These are phyloP conservation scores for Wickerhamomyces mucosus DNA, from an alignment of 805 yeast species.

Conservation along the genomic window DNA sequence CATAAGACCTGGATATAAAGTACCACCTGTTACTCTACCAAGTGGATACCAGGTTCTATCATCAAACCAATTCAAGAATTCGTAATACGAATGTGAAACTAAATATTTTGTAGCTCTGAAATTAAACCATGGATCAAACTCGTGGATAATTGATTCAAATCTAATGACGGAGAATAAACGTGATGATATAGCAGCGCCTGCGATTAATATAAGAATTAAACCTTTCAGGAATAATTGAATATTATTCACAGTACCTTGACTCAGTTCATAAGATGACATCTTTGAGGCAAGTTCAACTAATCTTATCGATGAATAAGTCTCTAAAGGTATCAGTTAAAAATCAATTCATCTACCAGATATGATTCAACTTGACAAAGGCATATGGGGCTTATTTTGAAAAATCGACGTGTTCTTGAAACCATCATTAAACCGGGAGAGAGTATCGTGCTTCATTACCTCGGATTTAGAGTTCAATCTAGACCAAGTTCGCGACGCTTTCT, in stretches of 20 bases:
- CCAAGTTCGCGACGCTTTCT: too few species aligned
- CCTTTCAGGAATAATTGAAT: constrained; percentile 35
- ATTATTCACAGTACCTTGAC: constrained; percentile 14
- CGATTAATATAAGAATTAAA: constrained; percentile 62
- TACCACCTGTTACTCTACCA: constrained; percentile 99
- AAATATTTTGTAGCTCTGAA: constrained; percentile 92
- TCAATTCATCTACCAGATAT: neutral
- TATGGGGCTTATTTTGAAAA: neutral
- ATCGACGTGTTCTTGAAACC: neutral
- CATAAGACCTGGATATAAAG: constrained; percentile 96
- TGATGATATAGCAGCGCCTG: constrained; percentile 87
- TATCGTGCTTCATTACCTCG: too few species aligned
- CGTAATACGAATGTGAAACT: constrained; percentile 75
- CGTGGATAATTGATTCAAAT: constrained; percentile 95
- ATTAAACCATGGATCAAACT: constrained; percentile 96
- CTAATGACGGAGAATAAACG: constrained; percentile 94
- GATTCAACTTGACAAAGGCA: too few species aligned
- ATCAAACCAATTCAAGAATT: constrained; percentile 96
- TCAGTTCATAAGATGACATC: constrained; percentile 4
- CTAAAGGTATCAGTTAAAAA: neutral
- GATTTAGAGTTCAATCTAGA: too few species aligned
- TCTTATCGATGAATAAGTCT: too few species aligned
- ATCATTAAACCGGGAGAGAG: too few species aligned
- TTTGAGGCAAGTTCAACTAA: neutral
- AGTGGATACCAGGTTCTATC: constrained; percentile 99